phyloP scores from a whole-genome alignment of 208 protist genomes.

The Wallacemonas collosoma region DNA sequence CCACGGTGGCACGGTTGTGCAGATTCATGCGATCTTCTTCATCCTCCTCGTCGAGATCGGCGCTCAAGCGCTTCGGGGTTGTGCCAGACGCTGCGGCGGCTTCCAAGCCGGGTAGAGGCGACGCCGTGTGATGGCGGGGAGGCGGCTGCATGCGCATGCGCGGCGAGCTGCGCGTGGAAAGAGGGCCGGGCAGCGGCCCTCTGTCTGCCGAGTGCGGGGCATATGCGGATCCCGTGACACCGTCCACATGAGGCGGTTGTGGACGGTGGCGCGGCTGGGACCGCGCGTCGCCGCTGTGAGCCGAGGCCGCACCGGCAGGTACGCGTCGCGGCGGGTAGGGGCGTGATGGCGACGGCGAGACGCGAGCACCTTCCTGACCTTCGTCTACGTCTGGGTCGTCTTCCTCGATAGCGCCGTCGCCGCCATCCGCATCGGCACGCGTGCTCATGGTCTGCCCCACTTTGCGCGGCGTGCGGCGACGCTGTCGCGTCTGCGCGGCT shows the following conservation, averaged over 20 bases:
- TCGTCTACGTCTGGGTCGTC: too few relatives aligned
- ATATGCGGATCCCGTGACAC: not conserved
- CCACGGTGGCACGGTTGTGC: constrained; percentile 70
- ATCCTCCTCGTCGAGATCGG: constrained; percentile 36
- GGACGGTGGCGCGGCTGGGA: constrained; percentile 1
- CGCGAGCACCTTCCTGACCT: too few relatives aligned
- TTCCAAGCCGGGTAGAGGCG: not conserved
- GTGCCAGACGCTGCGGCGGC: not conserved
- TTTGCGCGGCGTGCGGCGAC: too few relatives aligned
- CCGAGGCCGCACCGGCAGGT: not conserved
- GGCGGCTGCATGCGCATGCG: constrained; percentile 1
- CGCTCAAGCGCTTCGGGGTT: not conserved
- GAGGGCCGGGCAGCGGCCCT: not conserved
- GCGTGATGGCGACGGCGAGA: constrained; percentile 9
- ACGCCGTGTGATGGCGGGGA: not conserved
- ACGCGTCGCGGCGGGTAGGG: constrained; percentile 11
- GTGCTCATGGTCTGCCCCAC: too few relatives aligned
- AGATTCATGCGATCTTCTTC: constrained; percentile 62
- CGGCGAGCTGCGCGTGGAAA: not conserved
- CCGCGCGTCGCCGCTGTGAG: not conserved
- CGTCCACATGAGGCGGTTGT: not conserved
- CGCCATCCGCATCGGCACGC: not conserved
- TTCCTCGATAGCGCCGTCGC: not conserved
- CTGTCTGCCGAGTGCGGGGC: not conserved
- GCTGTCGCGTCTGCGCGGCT: too few relatives aligned